Evolutionary conservation across 2,329 filamentous ascomycete genomes (phyloP), one percentile per base, ranked within the genome.

Genomic region (Ophiognomonia clavigignenti-juglandacearum): DNA sequence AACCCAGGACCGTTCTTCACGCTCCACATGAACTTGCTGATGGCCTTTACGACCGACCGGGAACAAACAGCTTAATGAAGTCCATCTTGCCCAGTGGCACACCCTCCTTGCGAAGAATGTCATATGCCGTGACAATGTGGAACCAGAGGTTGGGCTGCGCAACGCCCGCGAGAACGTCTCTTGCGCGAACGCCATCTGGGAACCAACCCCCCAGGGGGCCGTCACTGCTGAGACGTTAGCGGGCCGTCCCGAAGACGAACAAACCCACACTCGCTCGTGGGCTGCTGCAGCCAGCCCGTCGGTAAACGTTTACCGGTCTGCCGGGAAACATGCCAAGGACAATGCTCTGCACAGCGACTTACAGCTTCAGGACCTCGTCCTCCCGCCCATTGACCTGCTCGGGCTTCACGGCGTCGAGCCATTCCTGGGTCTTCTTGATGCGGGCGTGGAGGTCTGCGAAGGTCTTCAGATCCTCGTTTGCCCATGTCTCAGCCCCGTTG

Each of bases 131-230:
- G 10, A 66, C 68, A 10, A 76, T 48, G 53, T 85, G 81, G 53
- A 85, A 85, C 61, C 71, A 82, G 54, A 82, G 73, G 56, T 83
- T 82, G 3, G 80, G 77, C 20, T 81, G 57, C 3, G 63, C 68
- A 57, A 68, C 74, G 4, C 61, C 57, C 26, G 61, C 56, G 10
- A 77, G 53, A 54, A 77, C 80, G 1, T 61, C 56, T 45, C 65
- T 53, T 0, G 63, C 70, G 27, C 9, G 7, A 3, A 13, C 5
- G 10, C 20, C 35, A 6, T 11, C 27, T 27, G 16, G 24, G 16
- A 16, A 34, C 14, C 5, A 8, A 34, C 14, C 14, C 18, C 14
- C 7, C 6, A 16, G 14, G 6, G 31, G n/a, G 6, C 31, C 31
- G 31, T 4, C 14, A 9, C 31, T 34, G 31, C 4, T 7, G n/a